phyloP scores from a whole-genome alignment of 768 basidiomycete species.

The Russula earlei region DNA sequence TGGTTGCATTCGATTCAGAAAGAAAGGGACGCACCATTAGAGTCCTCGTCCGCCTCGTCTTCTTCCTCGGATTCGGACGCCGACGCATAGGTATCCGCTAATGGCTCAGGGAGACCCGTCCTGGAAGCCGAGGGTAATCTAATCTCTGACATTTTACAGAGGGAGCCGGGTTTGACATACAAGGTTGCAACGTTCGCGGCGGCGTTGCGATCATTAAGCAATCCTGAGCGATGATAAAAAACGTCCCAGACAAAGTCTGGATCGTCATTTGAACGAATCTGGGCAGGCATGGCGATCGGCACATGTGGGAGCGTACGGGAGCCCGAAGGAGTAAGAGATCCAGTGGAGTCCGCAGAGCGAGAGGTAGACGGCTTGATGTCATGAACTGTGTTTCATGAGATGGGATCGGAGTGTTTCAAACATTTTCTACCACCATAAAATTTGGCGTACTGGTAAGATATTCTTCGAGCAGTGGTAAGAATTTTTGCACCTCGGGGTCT shows the following conservation, averaged over 20 bases:
- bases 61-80: constrained; percentile 56
- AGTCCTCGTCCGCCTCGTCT: constrained; percentile 77
- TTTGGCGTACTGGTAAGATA: constrained; percentile 46
- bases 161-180: constrained; percentile 33
- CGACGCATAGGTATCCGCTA: constrained; percentile 39
- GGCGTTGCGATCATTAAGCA: constrained; percentile 48
- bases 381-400: constrained; percentile 2
- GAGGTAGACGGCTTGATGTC: not conserved
- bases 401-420: not conserved
- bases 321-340: constrained; percentile 8
- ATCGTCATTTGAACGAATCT: constrained; percentile 14
- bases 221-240: constrained; percentile 62
- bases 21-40: constrained; percentile 47
- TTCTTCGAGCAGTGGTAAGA: constrained; percentile 66
- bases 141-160: not conserved
- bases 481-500: constrained; percentile 68
- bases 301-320: constrained; percentile 1
- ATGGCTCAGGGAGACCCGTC: constrained; percentile 53
- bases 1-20: not conserved
- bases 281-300: constrained; percentile 1
- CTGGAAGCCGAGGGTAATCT: constrained; percentile 29
- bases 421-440: too few species aligned
- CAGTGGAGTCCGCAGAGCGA: constrained; percentile 3
- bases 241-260: constrained; percentile 80
- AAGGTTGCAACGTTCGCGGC: constrained; percentile 51